Base-by-base conservation (phyloP, 106 monocot genomes). In the Dendrobium nobile region DNA sequence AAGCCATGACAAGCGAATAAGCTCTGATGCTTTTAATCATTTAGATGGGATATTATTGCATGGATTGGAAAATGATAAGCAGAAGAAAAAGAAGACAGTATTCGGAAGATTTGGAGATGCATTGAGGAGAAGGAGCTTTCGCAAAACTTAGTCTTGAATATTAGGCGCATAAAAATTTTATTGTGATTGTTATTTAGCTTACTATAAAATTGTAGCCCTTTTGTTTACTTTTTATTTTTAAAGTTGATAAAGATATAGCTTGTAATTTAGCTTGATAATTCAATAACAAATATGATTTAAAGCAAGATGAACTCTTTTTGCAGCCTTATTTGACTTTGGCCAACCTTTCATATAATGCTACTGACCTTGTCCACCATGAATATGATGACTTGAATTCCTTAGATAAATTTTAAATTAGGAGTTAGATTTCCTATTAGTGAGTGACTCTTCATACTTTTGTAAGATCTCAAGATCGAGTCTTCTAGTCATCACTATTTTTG, bases 71-170 rank as follows among this genome's bases (percentile, higher is more conserved):
- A 13, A 81, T 68, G 77, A 73, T 31, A 79, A 79, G 40, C 16
- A 47, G 58, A 82, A 83, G 79, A 86, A 87, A 81, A 90, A 86
- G 79, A 85, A 77, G 75, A 65, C 79, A 5, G 85, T 93, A 58
- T 72, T 93, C 75, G 55, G 84, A 42, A 93, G 73, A 67, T 88
- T 93, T 73, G 88, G 87, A 10, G 88, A 87, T 4, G 80, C 87
- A 24, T 33, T 88, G 58, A 87, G 84, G 78, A 85, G 90, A 31
- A 84, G 82, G 77, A 86, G 84, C 82, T 82, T 84, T 55, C 84
- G 84, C 45, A 76, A 76, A 27, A 3, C 45, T 4, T 76, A 76
- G 27, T 76, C 26, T 76, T 5, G 48, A 44, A 42, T 41, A 7
- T 43, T 44, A 44, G 74, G 70, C 40, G 37, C 7, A 33, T n/a